These are phyloP conservation scores for Talaromyces verruculosus DNA, from an alignment of 2,329 filamentous ascomycete species.

Conservation along the genomic window DNA sequence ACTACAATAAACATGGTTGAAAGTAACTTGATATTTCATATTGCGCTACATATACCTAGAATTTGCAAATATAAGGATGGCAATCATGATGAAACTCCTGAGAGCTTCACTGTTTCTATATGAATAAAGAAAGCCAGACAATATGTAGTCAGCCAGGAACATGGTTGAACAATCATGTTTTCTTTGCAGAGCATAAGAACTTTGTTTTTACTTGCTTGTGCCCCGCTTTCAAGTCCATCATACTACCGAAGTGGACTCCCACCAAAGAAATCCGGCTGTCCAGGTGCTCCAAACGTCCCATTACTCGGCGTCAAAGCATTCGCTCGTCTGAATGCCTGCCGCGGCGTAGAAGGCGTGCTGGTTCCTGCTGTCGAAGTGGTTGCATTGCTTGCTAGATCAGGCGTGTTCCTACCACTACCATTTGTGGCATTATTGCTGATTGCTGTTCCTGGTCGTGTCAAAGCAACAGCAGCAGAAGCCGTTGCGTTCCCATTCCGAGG, in stretches of 20 bases:
- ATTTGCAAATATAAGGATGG: not conserved
- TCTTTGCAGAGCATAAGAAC: not conserved
- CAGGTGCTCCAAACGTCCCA: constrained; percentile 41
- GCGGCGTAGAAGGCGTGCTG: constrained; percentile 44
- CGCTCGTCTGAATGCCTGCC: constrained; percentile 44
- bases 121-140: not conserved
- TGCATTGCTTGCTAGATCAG: constrained; percentile 29
- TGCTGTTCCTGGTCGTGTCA: constrained; percentile 42
- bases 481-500: constrained; percentile 36
- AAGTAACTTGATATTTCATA: not conserved
- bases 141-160: not conserved
- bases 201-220: not conserved
- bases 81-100: not conserved
- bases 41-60: not conserved
- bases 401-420: constrained; percentile 43
- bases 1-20: not conserved
- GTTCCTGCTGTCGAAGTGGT: constrained; percentile 15
- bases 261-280: constrained; percentile 40
- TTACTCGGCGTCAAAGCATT: constrained; percentile 46
- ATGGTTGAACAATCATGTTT: not conserved
- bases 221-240: not conserved
- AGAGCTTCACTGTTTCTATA: not conserved
- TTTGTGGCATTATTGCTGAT: constrained; percentile 38
- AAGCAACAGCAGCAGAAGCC: constrained; percentile 17
- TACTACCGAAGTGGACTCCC: constrained; percentile 41